These are phyloP conservation scores for Byssochlamys sp. DNA, from an alignment of 2,329 filamentous ascomycete genomes.

Conservation along the genomic window DNA sequence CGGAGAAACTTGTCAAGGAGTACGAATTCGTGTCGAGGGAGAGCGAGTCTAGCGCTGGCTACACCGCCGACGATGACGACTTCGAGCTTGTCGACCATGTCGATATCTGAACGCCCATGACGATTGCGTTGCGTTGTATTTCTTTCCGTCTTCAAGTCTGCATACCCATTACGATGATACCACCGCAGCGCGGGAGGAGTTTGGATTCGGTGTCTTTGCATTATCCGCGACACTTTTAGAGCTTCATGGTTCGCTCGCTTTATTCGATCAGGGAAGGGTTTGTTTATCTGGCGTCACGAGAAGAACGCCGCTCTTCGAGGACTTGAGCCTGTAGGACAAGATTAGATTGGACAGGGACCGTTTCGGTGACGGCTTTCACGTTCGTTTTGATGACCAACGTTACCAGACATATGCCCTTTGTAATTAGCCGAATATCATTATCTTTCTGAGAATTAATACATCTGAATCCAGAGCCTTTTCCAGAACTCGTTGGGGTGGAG, in stretches of 20 bases:
- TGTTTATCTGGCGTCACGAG: conserved; percentile 13
- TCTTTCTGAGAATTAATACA: neutral
- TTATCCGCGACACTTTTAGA: conserved; percentile 1
- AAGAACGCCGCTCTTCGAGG: conserved; percentile 20
- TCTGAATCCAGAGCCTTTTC: neutral
- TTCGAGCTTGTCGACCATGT: conserved; percentile 34
- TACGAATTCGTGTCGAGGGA: conserved; percentile 45
- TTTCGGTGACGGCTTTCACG: neutral
- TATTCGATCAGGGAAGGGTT: neutral
- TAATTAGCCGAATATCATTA: neutral
- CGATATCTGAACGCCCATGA: conserved; percentile 12
- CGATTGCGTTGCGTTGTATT: neutral
- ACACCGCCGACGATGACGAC: conserved; percentile 28
- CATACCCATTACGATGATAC: conserved; percentile 1
- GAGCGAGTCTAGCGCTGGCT: conserved; percentile 19
- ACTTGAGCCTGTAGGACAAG: conserved; percentile 14
- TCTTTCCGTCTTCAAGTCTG: neutral
- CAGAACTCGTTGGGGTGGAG: neutral
- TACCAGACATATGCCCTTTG: neutral
- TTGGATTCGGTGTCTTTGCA: neutral
- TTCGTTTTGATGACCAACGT: neutral
- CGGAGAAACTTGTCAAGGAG: conserved; percentile 52
- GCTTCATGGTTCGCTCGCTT: conserved; percentile 3
- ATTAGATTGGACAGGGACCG: neutral
- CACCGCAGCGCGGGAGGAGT: neutral